Evolutionary conservation across 257 asterid species (phyloP), one percentile per base, ranked within the genome.

Genomic region (Ilex asprella): DNA sequence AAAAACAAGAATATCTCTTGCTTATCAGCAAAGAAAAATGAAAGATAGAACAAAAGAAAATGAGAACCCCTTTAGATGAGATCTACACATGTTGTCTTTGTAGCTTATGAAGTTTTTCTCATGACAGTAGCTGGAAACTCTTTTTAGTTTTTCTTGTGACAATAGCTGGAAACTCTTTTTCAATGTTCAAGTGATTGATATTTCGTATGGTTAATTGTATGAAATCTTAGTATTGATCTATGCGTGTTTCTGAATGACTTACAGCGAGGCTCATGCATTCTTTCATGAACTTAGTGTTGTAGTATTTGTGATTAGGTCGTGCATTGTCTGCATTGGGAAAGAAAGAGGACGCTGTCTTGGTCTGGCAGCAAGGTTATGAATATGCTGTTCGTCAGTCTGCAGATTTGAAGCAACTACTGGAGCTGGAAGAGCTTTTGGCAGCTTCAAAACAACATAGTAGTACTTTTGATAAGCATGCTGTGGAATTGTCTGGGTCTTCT

Each of bases 291-390:
- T 55, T 73, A 60, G 62, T 67, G 61, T 72, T 63, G 65, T 55
- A 63, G 62, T 73, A 29, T 70, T 69, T 76, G 67, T 55, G 63
- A 52, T 70, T 61, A 92, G 99, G 99, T 31, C 86, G 63, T 66
- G 99, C 99, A 67, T 76, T 85, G 67, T 89, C 94, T 76, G 82
- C 95, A 63, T 60, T 92, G 64, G 99, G 97, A 72, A 91, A 81
- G 75, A 88, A 78, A 73, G 85, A 79, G 49, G 96, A 91, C 69
- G 96, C 98, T 74, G 68, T 86, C 64, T 79, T 72, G 70, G 83
- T 89, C 66, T 92, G 96, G 99, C 82, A 85, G 86, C 84, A 83
- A 79, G 99, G 97, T 46, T 84, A 80, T 68, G 84, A 79, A 66
- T 85, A 70, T 72, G 95, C 96, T 69, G 78, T 83, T 77, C 71